These are phyloP conservation scores for Citrus mangshanensis DNA, from an alignment of 345 rosid genomes.

Conservation along the genomic window DNA sequence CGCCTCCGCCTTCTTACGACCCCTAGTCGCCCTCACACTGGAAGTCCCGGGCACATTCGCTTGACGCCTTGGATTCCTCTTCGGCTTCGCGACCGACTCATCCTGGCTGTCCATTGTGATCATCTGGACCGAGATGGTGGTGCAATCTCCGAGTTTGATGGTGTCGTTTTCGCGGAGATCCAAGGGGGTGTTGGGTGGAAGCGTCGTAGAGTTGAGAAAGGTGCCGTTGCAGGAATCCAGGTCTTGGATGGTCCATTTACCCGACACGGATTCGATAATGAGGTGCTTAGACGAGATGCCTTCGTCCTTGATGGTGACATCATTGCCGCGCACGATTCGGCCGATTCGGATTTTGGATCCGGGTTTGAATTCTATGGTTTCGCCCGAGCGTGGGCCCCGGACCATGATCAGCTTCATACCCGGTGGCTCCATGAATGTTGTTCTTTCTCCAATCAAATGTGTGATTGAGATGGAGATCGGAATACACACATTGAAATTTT, in stretches of 20 bases:
- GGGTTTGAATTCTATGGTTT: constrained; percentile 46
- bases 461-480: background rate
- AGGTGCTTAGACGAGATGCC: constrained; percentile 87
- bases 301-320: constrained; percentile 54
- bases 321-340: constrained; percentile 73
- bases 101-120: constrained; percentile 13
- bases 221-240: constrained; percentile 91
- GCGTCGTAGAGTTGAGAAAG: constrained; percentile 35
- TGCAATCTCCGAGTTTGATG: constrained; percentile 75
- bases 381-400: constrained; percentile 72
- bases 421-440: constrained; percentile 31
- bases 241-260: constrained; percentile 65
- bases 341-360: constrained; percentile 58
- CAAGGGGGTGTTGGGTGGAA: constrained; percentile 39
- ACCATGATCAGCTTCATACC: constrained; percentile 44
- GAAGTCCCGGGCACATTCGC: background rate
- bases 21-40: constrained; percentile 8
- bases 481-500: background rate
- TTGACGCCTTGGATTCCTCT: constrained; percentile 34
- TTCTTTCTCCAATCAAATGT: background rate
- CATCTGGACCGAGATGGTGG: constrained; percentile 49
- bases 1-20: background rate
- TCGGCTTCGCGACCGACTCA: constrained; percentile 23
- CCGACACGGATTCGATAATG: constrained; percentile 46
- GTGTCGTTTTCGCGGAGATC: constrained; percentile 55